Conservation (phyloP, 306 rosid species). For the Dryas alaskensis region DNA sequence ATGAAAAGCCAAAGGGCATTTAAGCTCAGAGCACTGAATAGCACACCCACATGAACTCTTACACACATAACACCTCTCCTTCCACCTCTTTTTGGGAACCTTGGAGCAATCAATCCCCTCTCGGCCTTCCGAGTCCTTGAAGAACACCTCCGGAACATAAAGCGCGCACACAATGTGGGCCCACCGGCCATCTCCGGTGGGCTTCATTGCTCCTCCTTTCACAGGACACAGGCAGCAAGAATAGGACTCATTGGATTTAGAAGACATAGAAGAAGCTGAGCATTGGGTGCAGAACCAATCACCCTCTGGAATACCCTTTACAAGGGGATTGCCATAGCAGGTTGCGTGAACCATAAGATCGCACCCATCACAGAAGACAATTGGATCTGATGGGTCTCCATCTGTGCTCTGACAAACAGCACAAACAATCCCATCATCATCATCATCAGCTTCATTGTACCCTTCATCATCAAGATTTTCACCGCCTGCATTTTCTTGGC, state of each 20-base stretch:
- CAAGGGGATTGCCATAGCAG: conserved; percentile 72
- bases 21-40: conserved; percentile 63
- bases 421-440: conserved; percentile 61
- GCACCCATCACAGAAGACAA: conserved; percentile 85
- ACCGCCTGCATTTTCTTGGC: not conserved
- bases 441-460: conserved; percentile 14
- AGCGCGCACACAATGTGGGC: conserved; percentile 71
- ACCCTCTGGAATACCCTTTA: conserved; percentile 51
- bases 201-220: conserved; percentile 66
- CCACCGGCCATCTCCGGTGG: conserved; percentile 49
- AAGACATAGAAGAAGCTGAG: conserved; percentile 8
- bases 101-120: conserved; percentile 73
- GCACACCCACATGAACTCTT: conserved; percentile 46
- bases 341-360: conserved; percentile 83
- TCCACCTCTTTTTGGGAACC: conserved; percentile 65
- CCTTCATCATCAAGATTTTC: not conserved
- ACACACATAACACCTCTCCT: conserved; percentile 55
- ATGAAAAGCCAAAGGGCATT: conserved; percentile 66
- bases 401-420: conserved; percentile 82
- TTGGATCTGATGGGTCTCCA: conserved; percentile 71
- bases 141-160: conserved; percentile 79
- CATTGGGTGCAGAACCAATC: conserved; percentile 79
- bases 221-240: conserved; percentile 54
- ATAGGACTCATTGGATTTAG: not conserved
- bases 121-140: conserved; percentile 64